phyloP scores from a whole-genome alignment of 2,329 filamentous ascomycete genomes.

The Claviceps fusiformis region DNA sequence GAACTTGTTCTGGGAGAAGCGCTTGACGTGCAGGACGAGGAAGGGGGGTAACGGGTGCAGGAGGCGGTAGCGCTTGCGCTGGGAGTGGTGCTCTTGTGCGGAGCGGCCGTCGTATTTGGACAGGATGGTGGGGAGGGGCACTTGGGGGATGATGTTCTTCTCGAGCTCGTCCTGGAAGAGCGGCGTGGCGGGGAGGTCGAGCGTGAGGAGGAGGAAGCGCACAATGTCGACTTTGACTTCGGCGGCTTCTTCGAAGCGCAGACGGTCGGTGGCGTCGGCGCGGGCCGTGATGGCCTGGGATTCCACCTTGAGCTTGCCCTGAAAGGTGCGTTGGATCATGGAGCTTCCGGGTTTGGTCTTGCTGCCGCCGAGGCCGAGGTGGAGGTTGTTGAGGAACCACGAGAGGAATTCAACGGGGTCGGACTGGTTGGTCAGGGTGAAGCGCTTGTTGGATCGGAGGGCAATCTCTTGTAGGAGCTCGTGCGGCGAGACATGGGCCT shows the following conservation, averaged over 20 bases:
- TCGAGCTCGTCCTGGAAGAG: constrained; percentile 93
- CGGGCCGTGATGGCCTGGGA: constrained; percentile 88
- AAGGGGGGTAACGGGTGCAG: constrained; percentile 84
- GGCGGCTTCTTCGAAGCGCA: constrained; percentile 86
- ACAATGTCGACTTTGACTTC: constrained; percentile 62
- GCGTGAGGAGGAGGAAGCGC: constrained; percentile 81
- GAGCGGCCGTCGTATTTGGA: constrained; percentile 84
- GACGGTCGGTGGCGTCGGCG: constrained; percentile 71
- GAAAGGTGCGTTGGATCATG: constrained; percentile 85
- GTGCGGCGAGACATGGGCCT: constrained; percentile 91
- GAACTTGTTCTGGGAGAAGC: constrained; percentile 94
- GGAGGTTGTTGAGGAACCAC: constrained; percentile 95
- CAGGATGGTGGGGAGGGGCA: constrained; percentile 69
- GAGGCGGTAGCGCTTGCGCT: constrained; percentile 78
- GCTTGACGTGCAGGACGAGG: constrained; percentile 89
- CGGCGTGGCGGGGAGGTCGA: constrained; percentile 82
- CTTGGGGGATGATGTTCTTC: constrained; percentile 90
- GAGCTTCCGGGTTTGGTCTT: constrained; percentile 73
- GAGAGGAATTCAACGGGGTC: constrained; percentile 94
- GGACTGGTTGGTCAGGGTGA: constrained; percentile 78
- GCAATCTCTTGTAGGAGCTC: constrained; percentile 93
- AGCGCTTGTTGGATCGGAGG: constrained; percentile 79
- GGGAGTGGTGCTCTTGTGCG: constrained; percentile 77
- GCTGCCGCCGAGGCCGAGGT: constrained; percentile 79
- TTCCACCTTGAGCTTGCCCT: constrained; percentile 83